These are phyloP conservation scores for Lippia alba DNA, from an alignment of 305 asterid species.

Conservation along the genomic window DNA sequence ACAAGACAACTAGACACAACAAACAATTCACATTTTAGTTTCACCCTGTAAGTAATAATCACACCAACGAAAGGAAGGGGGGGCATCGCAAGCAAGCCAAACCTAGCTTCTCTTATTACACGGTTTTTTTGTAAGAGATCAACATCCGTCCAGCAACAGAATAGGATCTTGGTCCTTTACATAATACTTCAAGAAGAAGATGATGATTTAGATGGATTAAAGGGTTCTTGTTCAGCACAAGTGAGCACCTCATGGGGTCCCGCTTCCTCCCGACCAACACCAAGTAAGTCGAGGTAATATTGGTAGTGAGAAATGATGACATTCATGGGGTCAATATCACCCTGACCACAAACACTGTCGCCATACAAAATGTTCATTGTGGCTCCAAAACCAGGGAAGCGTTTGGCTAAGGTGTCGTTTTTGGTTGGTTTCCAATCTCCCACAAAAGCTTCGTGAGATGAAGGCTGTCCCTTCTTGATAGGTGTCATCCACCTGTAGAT, in stretches of 20 bases:
- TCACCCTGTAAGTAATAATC: slow-evolving; percentile 31
- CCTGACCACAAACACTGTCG: slow-evolving; percentile 74
- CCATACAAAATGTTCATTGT: slow-evolving; percentile 87
- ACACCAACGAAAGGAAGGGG: slow-evolving; percentile 20
- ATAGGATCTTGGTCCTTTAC: no score
- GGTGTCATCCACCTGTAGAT: slow-evolving; percentile 88
- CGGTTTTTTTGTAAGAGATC: slow-evolving; percentile 10
- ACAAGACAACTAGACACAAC: no score
- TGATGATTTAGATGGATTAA: slow-evolving; percentile 55
- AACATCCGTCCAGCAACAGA: slow-evolving; percentile 1
- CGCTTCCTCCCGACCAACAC: slow-evolving; percentile 77
- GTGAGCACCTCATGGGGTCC: slow-evolving; percentile 71
- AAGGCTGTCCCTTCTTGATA: slow-evolving; percentile 72
- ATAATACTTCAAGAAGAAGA: slow-evolving; percentile 44
- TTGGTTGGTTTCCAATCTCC: slow-evolving; percentile 88
- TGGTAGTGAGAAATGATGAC: slow-evolving; percentile 69
- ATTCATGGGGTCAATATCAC: slow-evolving; percentile 79
- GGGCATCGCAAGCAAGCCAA: slow-evolving; percentile 15
- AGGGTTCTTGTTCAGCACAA: slow-evolving; percentile 73
- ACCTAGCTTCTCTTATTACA: slow-evolving; percentile 40
- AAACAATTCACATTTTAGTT: slow-evolving; percentile 16
- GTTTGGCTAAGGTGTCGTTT: slow-evolving; percentile 73
- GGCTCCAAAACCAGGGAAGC: slow-evolving; percentile 81
- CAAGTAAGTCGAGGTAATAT: slow-evolving; percentile 75
- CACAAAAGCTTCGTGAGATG: slow-evolving; percentile 73